phyloP scores from a whole-genome alignment of 176 grass and related monocot genomes.

The Rhipidocladum racemiflorum region DNA sequence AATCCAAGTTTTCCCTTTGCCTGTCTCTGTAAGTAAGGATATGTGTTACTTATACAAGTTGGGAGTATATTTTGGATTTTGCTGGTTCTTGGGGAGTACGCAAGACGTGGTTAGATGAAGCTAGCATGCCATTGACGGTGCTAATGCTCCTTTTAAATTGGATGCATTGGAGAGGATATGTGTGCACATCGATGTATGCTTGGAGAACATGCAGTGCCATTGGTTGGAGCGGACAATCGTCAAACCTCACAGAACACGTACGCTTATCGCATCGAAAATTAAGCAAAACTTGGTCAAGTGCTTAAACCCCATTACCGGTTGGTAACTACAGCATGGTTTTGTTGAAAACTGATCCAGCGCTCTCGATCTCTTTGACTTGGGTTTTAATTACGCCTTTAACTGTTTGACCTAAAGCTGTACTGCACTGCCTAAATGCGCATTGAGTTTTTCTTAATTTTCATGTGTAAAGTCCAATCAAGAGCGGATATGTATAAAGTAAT shows the following conservation, averaged over 20 bases:
- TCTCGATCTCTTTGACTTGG: not conserved
- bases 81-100: conserved; percentile 36
- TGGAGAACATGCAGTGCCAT: conserved; percentile 20
- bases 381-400: not conserved
- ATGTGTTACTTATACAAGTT: conserved; percentile 33
- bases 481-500: not conserved
- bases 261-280: conserved; percentile 15
- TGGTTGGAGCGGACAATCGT: conserved; percentile 30
- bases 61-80: conserved; percentile 28
- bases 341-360: not conserved
- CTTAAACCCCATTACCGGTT: not conserved
- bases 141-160: not conserved
- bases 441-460: not conserved
- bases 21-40: not conserved
- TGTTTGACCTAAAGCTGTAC: not conserved
- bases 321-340: not conserved
- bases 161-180: conserved; percentile 11
- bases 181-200: not conserved
- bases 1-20: conserved; percentile 21
- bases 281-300: conserved; percentile 23
- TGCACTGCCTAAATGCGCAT: not conserved
- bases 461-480: too few species aligned
- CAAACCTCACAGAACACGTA: not conserved
- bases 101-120: conserved; percentile 27
- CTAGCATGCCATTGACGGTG: not conserved